Evolutionary conservation across 768 basidiomycete genomes (phyloP).

Genomic region (Phylloporus arenicola): DNA sequence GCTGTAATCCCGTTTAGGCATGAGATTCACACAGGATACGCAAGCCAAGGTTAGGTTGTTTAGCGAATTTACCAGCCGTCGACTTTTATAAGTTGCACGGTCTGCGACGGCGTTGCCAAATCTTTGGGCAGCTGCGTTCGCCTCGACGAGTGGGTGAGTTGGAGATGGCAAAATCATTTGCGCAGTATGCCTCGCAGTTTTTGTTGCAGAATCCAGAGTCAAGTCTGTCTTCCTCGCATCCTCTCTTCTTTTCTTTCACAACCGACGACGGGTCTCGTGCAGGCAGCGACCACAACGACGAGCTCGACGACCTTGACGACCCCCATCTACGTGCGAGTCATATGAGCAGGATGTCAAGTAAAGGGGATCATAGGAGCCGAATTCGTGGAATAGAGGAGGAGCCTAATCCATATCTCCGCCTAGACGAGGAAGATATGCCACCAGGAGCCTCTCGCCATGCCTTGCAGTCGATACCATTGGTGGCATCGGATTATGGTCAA

Average conservation of each 20-base stretch:
- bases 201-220: constrained; percentile 51
- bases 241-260: constrained; percentile 85
- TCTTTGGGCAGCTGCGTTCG: constrained; percentile 10
- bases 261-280: constrained; percentile 62
- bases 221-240: constrained; percentile 59
- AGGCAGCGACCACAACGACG: constrained; percentile 42
- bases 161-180: constrained; percentile 64
- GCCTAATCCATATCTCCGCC: constrained; percentile 65
- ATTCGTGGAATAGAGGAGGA: constrained; percentile 49
- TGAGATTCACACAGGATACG: constrained; percentile 19
- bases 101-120: constrained; percentile 7
- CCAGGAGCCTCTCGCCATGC: constrained; percentile 34
- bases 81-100: constrained; percentile 13
- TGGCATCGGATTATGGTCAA: constrained; percentile 30
- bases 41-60: constrained; percentile 17
- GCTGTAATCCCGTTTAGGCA: constrained; percentile 10
- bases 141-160: constrained; percentile 15
- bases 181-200: constrained; percentile 79
- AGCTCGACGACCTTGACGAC: constrained; percentile 72
- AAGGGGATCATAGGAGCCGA: constrained; percentile 26
- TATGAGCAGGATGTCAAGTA: constrained; percentile 30
- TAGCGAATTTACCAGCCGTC: constrained; percentile 15
- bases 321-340: constrained; percentile 53
- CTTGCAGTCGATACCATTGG: constrained; percentile 34
- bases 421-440: constrained; percentile 62